phyloP scores from a whole-genome alignment of 441 rosid genomes.

The Melastoma candidum region DNA sequence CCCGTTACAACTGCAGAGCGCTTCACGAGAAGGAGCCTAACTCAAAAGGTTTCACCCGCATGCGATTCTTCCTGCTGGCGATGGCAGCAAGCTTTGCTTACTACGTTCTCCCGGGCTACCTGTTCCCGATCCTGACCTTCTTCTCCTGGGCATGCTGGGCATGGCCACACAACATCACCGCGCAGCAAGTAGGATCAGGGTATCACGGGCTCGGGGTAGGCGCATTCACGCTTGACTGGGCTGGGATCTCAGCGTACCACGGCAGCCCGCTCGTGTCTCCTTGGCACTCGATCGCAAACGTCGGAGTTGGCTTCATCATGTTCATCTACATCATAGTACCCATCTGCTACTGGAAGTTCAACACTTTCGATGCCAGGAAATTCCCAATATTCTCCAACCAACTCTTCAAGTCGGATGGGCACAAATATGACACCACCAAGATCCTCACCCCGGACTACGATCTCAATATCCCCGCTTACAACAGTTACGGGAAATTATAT shows the following conservation, averaged over 20 bases:
- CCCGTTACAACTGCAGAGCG: neutral
- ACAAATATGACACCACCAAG: conserved; percentile 6
- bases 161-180: conserved; percentile 9
- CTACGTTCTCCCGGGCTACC: conserved; percentile 1
- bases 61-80: conserved; percentile 8
- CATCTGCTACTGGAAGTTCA: conserved; percentile 7
- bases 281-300: conserved; percentile 3
- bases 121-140: conserved; percentile 2
- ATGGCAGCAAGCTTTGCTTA: conserved; percentile 6
- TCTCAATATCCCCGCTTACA: neutral
- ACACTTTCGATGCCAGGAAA: conserved; percentile 6
- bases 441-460: neutral
- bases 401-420: conserved; percentile 7
- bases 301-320: conserved; percentile 8
- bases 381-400: conserved; percentile 9
- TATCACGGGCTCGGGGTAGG: conserved; percentile 8
- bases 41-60: conserved; percentile 3
- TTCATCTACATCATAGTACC: conserved; percentile 4
- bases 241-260: conserved; percentile 5
- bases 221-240: conserved; percentile 7
- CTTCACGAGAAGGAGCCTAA: conserved; percentile 8
- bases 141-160: conserved; percentile 11
- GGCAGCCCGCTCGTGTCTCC: conserved; percentile 6
- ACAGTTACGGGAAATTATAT: conserved; percentile 4
- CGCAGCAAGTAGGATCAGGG: conserved; percentile 6